Conservation (phyloP, 2,329 filamentous ascomycete species). For the Tolypocladium tundrense region DNA sequence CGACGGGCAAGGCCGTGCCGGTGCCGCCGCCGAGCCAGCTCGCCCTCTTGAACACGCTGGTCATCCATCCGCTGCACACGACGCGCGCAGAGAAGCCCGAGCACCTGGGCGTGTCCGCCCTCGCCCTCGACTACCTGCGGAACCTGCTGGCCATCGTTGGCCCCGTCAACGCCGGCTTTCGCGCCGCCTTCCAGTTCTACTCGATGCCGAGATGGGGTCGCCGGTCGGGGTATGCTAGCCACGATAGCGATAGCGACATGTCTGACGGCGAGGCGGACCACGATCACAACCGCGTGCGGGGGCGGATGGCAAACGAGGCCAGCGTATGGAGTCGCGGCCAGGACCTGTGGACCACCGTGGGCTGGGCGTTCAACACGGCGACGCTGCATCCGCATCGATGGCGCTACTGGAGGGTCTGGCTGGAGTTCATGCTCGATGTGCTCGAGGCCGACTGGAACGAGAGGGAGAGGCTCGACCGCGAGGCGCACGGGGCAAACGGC, state of each 20-base stretch:
- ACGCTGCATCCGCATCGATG: constrained; percentile 62
- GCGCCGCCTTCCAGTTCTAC: constrained; percentile 62
- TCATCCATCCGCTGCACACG: constrained; percentile 72
- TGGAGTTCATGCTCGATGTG: constrained; percentile 69
- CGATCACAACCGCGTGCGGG: constrained; percentile 42
- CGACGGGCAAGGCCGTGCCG: constrained; percentile 34
- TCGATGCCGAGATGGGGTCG: constrained; percentile 18
- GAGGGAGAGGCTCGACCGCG: constrained; percentile 38
- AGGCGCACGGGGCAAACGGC: constrained; percentile 13
- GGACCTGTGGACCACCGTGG: constrained; percentile 81
- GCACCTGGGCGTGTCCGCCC: constrained; percentile 50
- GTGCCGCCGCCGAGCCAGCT: constrained; percentile 65
- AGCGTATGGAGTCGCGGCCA: constrained; percentile 67
- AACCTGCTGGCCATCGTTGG: constrained; percentile 56
- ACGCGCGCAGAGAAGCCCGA: constrained; percentile 56
- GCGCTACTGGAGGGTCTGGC: constrained; percentile 71
- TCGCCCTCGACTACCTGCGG: constrained; percentile 61
- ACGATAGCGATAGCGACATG: constrained; percentile 31
- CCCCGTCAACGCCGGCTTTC: constrained; percentile 58
- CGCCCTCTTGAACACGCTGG: constrained; percentile 67
- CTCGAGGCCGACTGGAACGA: constrained; percentile 62
- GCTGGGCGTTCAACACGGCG: constrained; percentile 92
- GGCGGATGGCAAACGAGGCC: constrained; percentile 50
- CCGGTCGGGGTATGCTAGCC: constrained; percentile 23
- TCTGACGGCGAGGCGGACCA: constrained; percentile 31